Evolutionary conservation across 2,329 filamentous ascomycete genomes (phyloP), one percentile per base, ranked within the genome.

Genomic region (Colletotrichum coccodes): DNA sequence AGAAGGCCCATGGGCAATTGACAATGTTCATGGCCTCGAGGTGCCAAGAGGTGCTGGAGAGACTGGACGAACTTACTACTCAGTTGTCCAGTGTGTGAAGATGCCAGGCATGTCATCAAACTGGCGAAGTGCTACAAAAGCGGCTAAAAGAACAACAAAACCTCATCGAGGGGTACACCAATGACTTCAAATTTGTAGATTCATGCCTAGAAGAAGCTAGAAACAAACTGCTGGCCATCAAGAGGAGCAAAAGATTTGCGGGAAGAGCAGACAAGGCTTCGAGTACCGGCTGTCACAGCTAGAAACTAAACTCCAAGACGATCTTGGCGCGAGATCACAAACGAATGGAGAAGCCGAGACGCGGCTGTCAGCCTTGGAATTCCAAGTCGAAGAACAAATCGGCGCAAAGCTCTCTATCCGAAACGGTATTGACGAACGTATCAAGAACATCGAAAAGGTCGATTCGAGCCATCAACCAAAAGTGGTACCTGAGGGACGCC

Each of bases 1-100:
- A 47, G 32, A 68, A 49, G 42, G 65, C 65, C 5, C 53, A 68
- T 12, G 49, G 60, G 18, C 60, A 68, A 12, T 54, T 68, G 8
- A 54, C 40, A 40, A 28, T 65, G 11, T 42, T 42, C 21, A 68
- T 61, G 8, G 60, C 65, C 6, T 54, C 53, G 3, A 46, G 50
- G 21, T 68, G 61, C 40, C 16, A 64, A 38, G 40, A 44, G 28
- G n/a, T 61, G 16, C 38, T 68, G 23, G 53, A 53, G 8, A 65
- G 34, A 42, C 40, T 64, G 6, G 47, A 68, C 2, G 11, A 16
- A 6, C 14, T 68, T n/a, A 36, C 28, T 4, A 28, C n/a, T 26
- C 38, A 60, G 16, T 32, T 65, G 7, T 16, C n/a, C 11, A 9
- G 14, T 16, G 32, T 68, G 9, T 23, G 34, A 42, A 11, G 38